phyloP scores from a whole-genome alignment of 208 protist genomes.

The Trypanosoma melophagium region DNA sequence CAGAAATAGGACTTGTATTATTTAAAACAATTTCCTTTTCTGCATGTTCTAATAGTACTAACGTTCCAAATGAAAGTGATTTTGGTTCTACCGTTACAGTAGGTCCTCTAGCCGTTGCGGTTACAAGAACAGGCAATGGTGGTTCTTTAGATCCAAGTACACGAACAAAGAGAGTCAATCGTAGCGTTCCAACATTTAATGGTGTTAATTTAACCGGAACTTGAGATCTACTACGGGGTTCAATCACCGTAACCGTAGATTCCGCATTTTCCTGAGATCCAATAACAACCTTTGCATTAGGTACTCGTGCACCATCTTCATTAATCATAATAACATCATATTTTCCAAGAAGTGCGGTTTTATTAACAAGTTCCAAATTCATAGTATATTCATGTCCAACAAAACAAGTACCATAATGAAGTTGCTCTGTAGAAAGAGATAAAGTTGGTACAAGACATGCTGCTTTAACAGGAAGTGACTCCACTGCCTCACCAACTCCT shows the following conservation, averaged over 20 bases:
- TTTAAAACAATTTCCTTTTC: conserved; percentile 47
- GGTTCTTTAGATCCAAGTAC: conserved; percentile 67
- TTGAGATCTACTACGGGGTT: conserved; percentile 45
- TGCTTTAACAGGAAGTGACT: conserved; percentile 85
- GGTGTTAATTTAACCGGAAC: conserved; percentile 81
- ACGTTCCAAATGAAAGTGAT: conserved; percentile 66
- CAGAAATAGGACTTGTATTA: conserved; percentile 88
- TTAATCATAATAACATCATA: conserved; percentile 87
- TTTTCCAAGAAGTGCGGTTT: conserved; percentile 88
- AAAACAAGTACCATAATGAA: conserved; percentile 92
- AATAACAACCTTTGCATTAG: conserved; percentile 38
- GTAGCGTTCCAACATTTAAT: conserved; percentile 70
- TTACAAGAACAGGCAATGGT: conserved; percentile 48
- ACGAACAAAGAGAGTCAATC: conserved; percentile 78
- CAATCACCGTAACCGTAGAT: conserved; percentile 30
- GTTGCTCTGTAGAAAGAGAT: conserved; percentile 42
- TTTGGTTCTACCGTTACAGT: conserved; percentile 57
- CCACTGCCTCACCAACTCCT: conserved; percentile 87
- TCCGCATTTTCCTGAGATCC: conserved; percentile 32
- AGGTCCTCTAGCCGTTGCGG: conserved; percentile 73
- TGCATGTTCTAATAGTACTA: conserved; percentile 58
- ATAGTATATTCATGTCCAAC: conserved; percentile 86
- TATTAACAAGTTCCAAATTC: conserved; percentile 90
- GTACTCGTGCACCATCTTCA: conserved; percentile 29
- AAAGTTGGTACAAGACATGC: conserved; percentile 86